phyloP scores from a whole-genome alignment of 2,329 filamentous ascomycete genomes.

The Paecilomyces sp. region DNA sequence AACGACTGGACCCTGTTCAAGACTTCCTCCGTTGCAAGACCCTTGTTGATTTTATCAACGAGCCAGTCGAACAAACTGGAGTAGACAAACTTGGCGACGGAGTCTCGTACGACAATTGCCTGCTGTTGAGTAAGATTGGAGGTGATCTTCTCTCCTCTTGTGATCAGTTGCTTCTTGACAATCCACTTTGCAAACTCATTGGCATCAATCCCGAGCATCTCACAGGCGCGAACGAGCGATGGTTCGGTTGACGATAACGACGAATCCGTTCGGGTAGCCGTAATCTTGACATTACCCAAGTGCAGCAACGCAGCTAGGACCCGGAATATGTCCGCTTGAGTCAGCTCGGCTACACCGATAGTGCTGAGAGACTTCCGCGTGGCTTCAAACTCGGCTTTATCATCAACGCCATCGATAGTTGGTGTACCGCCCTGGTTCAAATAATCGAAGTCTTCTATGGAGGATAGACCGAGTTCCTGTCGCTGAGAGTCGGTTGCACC shows the following conservation, averaged over 20 bases:
- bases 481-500: slow-evolving; percentile 81
- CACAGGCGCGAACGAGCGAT: slow-evolving; percentile 70
- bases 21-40: slow-evolving; percentile 82
- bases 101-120: slow-evolving; percentile 89
- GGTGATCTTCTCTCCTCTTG: slow-evolving; percentile 92
- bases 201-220: slow-evolving; percentile 79
- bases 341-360: slow-evolving; percentile 69
- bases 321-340: slow-evolving; percentile 82
- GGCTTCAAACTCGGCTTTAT: slow-evolving; percentile 86
- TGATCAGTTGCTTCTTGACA: slow-evolving; percentile 96
- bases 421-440: slow-evolving; percentile 91
- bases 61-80: slow-evolving; percentile 98
- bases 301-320: slow-evolving; percentile 86
- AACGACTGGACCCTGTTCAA: slow-evolving; percentile 77
- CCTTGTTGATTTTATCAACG: slow-evolving; percentile 91
- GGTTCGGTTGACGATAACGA: slow-evolving; percentile 74
- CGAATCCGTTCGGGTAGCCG: slow-evolving; percentile 80
- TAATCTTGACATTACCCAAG: slow-evolving; percentile 94
- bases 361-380: slow-evolving; percentile 80
- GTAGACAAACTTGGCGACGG: slow-evolving; percentile 97
- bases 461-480: slow-evolving; percentile 68
- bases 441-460: slow-evolving; percentile 89
- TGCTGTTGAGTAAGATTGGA: slow-evolving; percentile 92
- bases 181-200: slow-evolving; percentile 94
- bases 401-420: slow-evolving; percentile 87